Base-by-base conservation (phyloP, 768 basidiomycete genomes). In the Cystobasidium ongulense region DNA sequence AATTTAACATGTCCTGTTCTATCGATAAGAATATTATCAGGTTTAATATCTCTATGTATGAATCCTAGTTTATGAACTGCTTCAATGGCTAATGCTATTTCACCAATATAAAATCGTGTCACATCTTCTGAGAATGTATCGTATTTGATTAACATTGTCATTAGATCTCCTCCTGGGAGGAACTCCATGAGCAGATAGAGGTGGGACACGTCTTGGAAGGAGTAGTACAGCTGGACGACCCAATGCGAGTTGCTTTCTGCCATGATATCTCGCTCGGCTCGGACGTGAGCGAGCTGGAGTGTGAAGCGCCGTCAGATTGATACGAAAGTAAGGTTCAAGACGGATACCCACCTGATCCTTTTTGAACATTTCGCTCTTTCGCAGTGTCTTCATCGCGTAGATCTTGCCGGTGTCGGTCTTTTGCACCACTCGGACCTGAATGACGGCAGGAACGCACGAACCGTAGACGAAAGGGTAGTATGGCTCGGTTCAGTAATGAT, bases 71-170 rank as follows among this genome's bases (percentile, higher is more conserved):
- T 88, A 82, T 99, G 95, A 1, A 99, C 94, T 1, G 95, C 92
- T 80, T 98, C 95, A 75, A 99, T 97, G 8, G 96, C 96, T 21
- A 98, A 85, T 63, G 95, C 90, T 82, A 93, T 97, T 83, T 99
- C 89, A n/a, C 96, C 96, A 79, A 99, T 92, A 82, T 99, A 98
- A 82, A 98, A 98, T 65, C 95, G 86, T 71, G 92, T 92, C 17
- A 98, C 95, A 78, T 98, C 96, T 82, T 98, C 95, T 0, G 91
- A 91, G 82, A 98, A 98, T 0, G 94, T 96, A 80, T 97, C 96
- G 82, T 98, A 97, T 82, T 98, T 97, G 85, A 98, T 97, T 73
- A 97, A 85, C 95, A 98, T 98, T 2, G 94, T 96, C 96, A 99
- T 97, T 75, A 98, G 84, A 81, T 99, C 96, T 36, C 96, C 96